Evolutionary conservation across 768 basidiomycete genomes (phyloP).

Genomic region (Daedaleopsis nitida): DNA sequence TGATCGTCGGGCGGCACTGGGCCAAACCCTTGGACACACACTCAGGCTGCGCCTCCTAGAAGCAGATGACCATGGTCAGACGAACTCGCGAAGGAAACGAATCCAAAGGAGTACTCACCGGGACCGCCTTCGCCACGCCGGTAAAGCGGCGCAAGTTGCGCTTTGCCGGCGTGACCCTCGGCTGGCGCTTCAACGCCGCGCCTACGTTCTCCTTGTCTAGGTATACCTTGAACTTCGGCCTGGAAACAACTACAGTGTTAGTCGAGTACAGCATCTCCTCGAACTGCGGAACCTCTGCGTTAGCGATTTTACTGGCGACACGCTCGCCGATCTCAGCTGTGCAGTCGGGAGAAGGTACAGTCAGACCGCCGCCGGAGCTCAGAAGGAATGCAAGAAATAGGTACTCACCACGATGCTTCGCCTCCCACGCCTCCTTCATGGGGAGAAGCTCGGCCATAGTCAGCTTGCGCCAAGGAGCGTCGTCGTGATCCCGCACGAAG

Average conservation of each 20-base stretch:
- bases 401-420: not conserved
- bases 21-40: not conserved
- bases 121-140: too few relatives aligned
- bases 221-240: too few relatives aligned
- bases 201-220: too few relatives aligned
- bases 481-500: not conserved
- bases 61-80: not conserved
- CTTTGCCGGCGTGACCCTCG: too few relatives aligned
- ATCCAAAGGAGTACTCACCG: too few relatives aligned
- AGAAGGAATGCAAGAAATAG: not conserved
- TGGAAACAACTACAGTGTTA: too few relatives aligned
- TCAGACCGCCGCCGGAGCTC: not conserved
- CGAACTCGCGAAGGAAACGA: not conserved
- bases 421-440: not conserved
- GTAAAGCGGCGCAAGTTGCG: too few relatives aligned
- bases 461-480: not conserved
- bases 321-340: too few relatives aligned
- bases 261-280: not conserved
- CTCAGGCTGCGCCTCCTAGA: not conserved
- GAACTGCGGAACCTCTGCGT: not conserved
- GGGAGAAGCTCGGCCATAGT: not conserved
- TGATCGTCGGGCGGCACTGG: not conserved
- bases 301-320: too few relatives aligned
- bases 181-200: too few relatives aligned
- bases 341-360: too few relatives aligned